Evolutionary conservation across 2,329 filamentous ascomycete species (phyloP).

Genomic region (Elsinoe batatas): DNA sequence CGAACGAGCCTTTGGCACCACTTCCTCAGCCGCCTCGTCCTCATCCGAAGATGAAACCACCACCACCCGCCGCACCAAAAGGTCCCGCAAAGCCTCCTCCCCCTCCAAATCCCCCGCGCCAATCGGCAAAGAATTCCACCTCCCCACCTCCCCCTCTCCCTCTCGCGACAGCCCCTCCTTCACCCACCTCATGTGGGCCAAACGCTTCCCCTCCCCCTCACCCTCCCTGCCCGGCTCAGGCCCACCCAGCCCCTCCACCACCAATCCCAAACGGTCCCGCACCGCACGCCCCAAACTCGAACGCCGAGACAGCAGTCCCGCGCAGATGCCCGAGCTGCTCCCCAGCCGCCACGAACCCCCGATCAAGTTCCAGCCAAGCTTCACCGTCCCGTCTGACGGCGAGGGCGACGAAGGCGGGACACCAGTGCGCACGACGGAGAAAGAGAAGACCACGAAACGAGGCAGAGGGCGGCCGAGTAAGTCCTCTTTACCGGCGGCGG

Average conservation of each 20-base stretch:
- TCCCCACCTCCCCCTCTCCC: neutral
- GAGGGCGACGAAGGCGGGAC: neutral
- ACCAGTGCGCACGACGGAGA: neutral
- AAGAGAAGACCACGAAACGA: neutral
- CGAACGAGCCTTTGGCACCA: constrained; percentile 27
- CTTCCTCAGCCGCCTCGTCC: too few relatives aligned
- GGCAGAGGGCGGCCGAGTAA: neutral
- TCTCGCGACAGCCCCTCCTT: neutral
- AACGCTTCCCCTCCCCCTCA: constrained; percentile 3
- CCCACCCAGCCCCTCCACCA: constrained; percentile 9
- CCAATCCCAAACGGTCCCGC: neutral
- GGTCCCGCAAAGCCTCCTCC: too few relatives aligned
- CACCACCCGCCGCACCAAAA: too few relatives aligned
- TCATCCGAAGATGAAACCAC: too few relatives aligned
- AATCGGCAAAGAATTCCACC: neutral
- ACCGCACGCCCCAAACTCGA: neutral
- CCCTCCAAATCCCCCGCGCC: neutral
- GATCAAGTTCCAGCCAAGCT: constrained; percentile 25
- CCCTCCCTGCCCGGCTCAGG: constrained; percentile 5
- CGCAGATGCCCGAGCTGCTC: constrained; percentile 24
- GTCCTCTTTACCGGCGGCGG: constrained; percentile 3
- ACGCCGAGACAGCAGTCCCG: constrained; percentile 15
- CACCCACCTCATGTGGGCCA: constrained; percentile 5
- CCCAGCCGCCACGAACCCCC: constrained; percentile 23
- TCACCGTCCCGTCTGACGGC: constrained; percentile 14